Conservation (phyloP, 2,329 filamentous ascomycete species). For the Stemphylium beticola region DNA sequence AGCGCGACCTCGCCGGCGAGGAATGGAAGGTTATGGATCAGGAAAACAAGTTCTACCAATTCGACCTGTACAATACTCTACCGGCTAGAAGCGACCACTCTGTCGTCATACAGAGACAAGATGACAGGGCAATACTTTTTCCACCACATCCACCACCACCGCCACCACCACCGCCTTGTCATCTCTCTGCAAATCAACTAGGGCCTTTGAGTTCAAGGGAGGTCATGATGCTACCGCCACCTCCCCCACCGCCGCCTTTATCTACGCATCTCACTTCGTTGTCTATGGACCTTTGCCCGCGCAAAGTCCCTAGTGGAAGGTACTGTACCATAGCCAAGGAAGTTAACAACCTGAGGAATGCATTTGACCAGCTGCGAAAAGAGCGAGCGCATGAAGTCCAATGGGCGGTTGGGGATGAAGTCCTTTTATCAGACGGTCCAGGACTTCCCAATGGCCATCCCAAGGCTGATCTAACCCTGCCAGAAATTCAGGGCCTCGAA, state of each 20-base stretch:
- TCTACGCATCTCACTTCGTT: no score
- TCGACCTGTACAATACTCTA: slow-evolving; percentile 12
- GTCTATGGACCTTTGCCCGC: no score
- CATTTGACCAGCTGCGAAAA: background rate
- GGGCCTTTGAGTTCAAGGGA: no score
- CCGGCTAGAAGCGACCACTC: background rate
- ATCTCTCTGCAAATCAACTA: no score
- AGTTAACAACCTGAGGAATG: background rate
- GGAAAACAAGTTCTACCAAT: slow-evolving; percentile 30
- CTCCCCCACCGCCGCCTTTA: background rate
- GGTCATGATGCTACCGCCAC: no score
- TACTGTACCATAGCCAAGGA: background rate
- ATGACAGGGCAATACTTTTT: background rate
- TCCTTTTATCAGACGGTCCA: background rate
- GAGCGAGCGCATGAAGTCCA: background rate
- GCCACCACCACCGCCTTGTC: background rate
- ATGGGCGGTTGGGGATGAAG: background rate
- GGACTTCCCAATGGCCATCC: background rate
- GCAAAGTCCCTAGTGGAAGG: no score
- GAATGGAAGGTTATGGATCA: slow-evolving; percentile 29
- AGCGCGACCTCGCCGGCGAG: slow-evolving; percentile 16
- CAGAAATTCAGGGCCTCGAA: background rate
- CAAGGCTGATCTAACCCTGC: background rate
- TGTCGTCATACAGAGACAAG: background rate
- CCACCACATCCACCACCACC: background rate